phyloP scores from a whole-genome alignment of 495 filamentous ascomycete genomes.

The Daldinia caldariorum region DNA sequence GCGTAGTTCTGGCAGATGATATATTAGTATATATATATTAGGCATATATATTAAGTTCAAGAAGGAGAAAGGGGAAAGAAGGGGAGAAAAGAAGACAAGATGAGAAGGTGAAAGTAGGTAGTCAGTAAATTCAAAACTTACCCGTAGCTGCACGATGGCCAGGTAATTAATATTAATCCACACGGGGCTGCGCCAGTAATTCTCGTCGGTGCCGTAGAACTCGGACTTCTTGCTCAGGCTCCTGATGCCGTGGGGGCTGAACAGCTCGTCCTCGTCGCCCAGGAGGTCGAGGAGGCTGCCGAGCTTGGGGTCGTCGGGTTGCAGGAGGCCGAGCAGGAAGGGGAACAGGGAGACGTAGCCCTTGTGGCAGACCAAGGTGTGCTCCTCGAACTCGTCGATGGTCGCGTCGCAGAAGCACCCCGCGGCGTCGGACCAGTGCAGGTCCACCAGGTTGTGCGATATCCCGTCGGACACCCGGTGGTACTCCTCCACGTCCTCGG shows the following conservation, averaged over 20 bases:
- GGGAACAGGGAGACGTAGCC: constrained; percentile 96
- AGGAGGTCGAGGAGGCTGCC: constrained; percentile 80
- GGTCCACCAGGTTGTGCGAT: constrained; percentile 85
- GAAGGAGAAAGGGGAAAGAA: background rate
- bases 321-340: constrained; percentile 81
- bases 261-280: constrained; percentile 82
- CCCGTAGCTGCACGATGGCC: constrained; percentile 80
- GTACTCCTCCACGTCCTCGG: constrained; percentile 78
- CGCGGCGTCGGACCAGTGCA: constrained; percentile 86
- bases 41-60: too few relatives aligned
- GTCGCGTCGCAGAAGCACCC: constrained; percentile 94
- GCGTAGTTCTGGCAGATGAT: constrained; percentile 60
- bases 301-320: constrained; percentile 75
- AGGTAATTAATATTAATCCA: constrained; percentile 99
- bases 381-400: constrained; percentile 94
- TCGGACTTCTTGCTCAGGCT: constrained; percentile 86
- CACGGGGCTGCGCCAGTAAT: constrained; percentile 95
- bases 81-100: constrained; percentile 16
- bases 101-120: background rate
- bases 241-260: constrained; percentile 84
- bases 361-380: constrained; percentile 89
- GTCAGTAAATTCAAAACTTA: constrained; percentile 56
- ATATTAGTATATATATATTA: background rate
- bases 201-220: constrained; percentile 88
- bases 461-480: constrained; percentile 80